phyloP scores from a whole-genome alignment of 768 basidiomycete genomes.

The Naematelia aurantialba region DNA sequence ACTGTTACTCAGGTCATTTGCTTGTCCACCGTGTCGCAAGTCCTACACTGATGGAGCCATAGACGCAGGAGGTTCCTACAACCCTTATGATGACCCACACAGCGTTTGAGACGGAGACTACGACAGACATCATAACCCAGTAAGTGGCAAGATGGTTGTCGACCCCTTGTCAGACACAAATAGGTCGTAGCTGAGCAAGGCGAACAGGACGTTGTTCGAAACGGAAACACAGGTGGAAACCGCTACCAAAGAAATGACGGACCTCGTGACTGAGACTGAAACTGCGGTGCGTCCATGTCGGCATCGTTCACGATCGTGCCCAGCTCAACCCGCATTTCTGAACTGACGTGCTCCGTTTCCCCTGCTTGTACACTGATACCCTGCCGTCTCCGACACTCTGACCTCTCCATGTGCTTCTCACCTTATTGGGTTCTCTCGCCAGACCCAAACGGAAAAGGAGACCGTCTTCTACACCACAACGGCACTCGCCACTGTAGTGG shows the following conservation, averaged over 20 bases:
- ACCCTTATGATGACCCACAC: conserved; percentile 6
- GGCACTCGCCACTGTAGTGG: conserved; percentile 2
- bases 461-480: conserved; percentile 1
- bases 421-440: not conserved
- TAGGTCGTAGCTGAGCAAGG: not conserved
- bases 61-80: not conserved
- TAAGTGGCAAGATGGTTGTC: not conserved
- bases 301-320: not conserved
- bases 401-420: not conserved
- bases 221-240: not conserved
- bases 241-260: conserved; percentile 1
- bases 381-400: not conserved
- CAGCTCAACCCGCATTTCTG: not conserved
- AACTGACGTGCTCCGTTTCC: not conserved
- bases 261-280: conserved; percentile 1
- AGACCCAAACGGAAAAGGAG: conserved; percentile 14
- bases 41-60: not conserved
- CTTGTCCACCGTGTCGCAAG: not conserved
- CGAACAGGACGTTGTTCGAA: conserved; percentile 1
- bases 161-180: not conserved
- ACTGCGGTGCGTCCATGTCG: conserved; percentile 4
- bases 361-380: not conserved
- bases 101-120: conserved; percentile 1
- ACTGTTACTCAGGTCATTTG: conserved; percentile 1
- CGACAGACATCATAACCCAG: conserved; percentile 1